phyloP scores from a whole-genome alignment of 352 stramenopile species.

The Phytophthora tentaculata region DNA sequence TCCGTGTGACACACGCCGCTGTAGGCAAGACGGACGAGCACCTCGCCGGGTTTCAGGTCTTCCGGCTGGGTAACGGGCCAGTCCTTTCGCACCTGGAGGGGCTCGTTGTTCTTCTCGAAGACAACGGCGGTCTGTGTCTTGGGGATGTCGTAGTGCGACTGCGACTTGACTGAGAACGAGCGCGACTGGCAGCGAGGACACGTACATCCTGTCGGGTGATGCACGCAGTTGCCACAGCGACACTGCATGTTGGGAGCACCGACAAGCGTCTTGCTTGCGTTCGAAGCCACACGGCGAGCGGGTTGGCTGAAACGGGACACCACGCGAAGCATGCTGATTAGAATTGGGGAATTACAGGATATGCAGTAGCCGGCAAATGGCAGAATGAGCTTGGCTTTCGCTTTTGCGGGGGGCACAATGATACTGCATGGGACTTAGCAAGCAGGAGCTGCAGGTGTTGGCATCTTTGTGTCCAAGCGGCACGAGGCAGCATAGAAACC shows the following conservation, averaged over 20 bases:
- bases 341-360: slow-evolving; percentile 18
- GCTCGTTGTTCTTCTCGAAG: slow-evolving; percentile 51
- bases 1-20: slow-evolving; percentile 55
- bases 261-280: slow-evolving; percentile 23
- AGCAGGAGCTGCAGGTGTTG: slow-evolving; percentile 28
- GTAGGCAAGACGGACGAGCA: slow-evolving; percentile 56
- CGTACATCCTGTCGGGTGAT: slow-evolving; percentile 27
- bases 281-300: slow-evolving; percentile 18
- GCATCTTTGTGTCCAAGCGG: slow-evolving; percentile 25
- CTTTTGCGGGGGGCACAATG: slow-evolving; percentile 1
- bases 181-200: slow-evolving; percentile 34
- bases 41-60: slow-evolving; percentile 47
- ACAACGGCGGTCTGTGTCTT: slow-evolving; percentile 53
- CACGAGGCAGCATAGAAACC: slow-evolving; percentile 31
- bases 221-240: slow-evolving; percentile 36
- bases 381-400: slow-evolving; percentile 24
- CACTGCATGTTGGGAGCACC: slow-evolving; percentile 29
- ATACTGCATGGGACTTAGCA: slow-evolving; percentile 17
- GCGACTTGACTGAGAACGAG: slow-evolving; percentile 48
- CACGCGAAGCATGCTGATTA: slow-evolving; percentile 32
- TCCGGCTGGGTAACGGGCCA: slow-evolving; percentile 46
- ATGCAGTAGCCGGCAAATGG: slow-evolving; percentile 26
- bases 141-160: slow-evolving; percentile 51
- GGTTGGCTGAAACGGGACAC: slow-evolving; percentile 37
- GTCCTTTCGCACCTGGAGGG: slow-evolving; percentile 49